phyloP scores from a whole-genome alignment of 2,329 filamentous ascomycete species.

The Trichoderma hamatum region DNA sequence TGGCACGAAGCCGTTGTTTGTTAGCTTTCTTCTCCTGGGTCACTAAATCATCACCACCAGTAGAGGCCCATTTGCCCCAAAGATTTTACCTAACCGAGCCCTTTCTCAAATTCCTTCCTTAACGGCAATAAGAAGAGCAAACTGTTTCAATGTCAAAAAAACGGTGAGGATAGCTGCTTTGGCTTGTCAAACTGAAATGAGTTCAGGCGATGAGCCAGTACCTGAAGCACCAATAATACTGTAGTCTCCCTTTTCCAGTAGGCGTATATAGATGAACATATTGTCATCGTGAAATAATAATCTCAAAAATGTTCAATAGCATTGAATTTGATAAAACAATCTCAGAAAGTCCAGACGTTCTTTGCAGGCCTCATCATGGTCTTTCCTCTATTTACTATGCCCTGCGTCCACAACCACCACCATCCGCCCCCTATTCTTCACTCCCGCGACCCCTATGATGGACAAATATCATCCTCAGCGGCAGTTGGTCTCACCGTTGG shows the following conservation, averaged over 20 bases:
- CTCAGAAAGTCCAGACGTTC: not conserved
- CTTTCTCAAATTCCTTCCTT: not conserved
- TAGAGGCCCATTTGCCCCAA: not conserved
- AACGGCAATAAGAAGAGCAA: not conserved
- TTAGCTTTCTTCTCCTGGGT: not conserved
- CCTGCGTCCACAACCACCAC: slow-evolving; percentile 4
- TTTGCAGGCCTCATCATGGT: slow-evolving; percentile 1
- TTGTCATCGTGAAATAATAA: not conserved
- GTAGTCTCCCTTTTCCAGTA: not conserved
- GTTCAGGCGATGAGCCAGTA: not conserved
- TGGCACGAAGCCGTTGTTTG: slow-evolving; percentile 15
- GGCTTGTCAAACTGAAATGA: not conserved
- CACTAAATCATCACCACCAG: not conserved
- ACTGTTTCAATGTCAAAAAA: slow-evolving; percentile 11
- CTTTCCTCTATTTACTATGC: slow-evolving; percentile 19
- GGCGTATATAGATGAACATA: not conserved
- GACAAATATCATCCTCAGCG: slow-evolving; percentile 11
- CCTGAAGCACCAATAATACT: not conserved
- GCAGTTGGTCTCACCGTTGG: slow-evolving; percentile 19
- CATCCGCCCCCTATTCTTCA: not conserved
- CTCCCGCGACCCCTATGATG: not conserved
- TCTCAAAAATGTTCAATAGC: not conserved
- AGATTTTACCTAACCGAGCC: not conserved
- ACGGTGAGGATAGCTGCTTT: slow-evolving; percentile 13
- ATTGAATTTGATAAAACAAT: not conserved